Evolutionary conservation across 495 filamentous ascomycete genomes (phyloP).

Genomic region (Glarea lozoyensis): DNA sequence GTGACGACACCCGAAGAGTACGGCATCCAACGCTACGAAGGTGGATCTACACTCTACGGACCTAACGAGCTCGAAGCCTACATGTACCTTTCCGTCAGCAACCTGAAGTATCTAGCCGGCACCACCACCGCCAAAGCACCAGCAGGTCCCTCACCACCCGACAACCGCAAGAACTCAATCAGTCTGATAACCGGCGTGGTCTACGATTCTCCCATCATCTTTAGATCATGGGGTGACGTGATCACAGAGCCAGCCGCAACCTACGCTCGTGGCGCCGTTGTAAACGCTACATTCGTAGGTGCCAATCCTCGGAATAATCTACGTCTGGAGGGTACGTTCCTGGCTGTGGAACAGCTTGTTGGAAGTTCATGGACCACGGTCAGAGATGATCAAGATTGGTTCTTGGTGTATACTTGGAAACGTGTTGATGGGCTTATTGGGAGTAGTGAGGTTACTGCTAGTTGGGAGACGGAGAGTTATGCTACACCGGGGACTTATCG

Average conservation of each 20-base stretch:
- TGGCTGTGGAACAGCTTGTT: constrained; percentile 61
- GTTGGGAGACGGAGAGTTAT: constrained; percentile 63
- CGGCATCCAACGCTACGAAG: constrained; percentile 85
- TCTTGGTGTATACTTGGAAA: constrained; percentile 71
- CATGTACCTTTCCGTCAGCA: constrained; percentile 68
- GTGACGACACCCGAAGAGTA: constrained; percentile 88
- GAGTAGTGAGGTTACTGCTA: constrained; percentile 66
- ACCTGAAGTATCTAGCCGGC: constrained; percentile 59
- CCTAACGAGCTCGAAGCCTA: constrained; percentile 76
- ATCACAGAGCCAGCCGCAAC: constrained; percentile 41
- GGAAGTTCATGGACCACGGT: constrained; percentile 57
- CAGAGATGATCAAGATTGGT: constrained; percentile 70
- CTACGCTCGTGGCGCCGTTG: constrained; percentile 53
- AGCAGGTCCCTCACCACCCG: constrained; percentile 62
- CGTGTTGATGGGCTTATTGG: constrained; percentile 64
- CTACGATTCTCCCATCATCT: constrained; percentile 57
- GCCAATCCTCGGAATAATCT: constrained; percentile 91
- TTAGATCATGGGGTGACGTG: constrained; percentile 64
- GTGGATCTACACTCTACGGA: constrained; percentile 88
- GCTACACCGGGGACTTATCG: constrained; percentile 62
- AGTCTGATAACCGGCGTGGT: constrained; percentile 77
- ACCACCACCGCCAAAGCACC: constrained; percentile 34
- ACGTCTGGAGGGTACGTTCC: constrained; percentile 69
- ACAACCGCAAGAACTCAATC: constrained; percentile 64
- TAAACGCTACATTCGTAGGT: constrained; percentile 69